These are phyloP conservation scores for Trichoderma aggressivum DNA, from an alignment of 2,329 filamentous ascomycete species.

Conservation along the genomic window DNA sequence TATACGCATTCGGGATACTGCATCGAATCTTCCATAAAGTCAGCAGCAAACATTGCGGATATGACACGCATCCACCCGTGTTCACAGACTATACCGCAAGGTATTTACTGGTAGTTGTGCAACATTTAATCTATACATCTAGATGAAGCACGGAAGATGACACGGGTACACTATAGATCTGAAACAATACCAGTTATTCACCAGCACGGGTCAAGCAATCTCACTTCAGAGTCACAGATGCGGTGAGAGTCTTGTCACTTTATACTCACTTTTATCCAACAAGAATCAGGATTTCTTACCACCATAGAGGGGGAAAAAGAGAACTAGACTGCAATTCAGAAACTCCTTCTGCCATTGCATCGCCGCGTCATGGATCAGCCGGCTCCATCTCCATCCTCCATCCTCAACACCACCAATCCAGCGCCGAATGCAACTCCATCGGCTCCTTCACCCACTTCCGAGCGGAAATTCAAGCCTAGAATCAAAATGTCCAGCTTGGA, in stretches of 20 bases:
- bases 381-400: not conserved
- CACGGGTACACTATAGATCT: not conserved
- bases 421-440: not conserved
- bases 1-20: not conserved
- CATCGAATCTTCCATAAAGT: not conserved
- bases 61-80: not conserved
- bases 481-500: constrained; percentile 26
- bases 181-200: not conserved
- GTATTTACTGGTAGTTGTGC: not conserved
- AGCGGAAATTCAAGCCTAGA: constrained; percentile 22
- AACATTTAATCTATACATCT: not conserved
- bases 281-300: too few species aligned
- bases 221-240: not conserved
- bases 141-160: not conserved
- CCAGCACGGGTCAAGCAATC: not conserved
- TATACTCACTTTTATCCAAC: not conserved
- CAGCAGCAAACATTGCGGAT: not conserved
- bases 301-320: not conserved
- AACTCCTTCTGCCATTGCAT: not conserved
- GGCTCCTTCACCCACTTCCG: not conserved
- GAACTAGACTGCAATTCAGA: not conserved
- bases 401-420: not conserved
- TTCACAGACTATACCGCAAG: not conserved
- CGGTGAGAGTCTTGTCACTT: not conserved
- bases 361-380: not conserved